Evolutionary conservation across 805 yeast genomes (phyloP).

Genomic region (Myxozyma kluyveri): DNA sequence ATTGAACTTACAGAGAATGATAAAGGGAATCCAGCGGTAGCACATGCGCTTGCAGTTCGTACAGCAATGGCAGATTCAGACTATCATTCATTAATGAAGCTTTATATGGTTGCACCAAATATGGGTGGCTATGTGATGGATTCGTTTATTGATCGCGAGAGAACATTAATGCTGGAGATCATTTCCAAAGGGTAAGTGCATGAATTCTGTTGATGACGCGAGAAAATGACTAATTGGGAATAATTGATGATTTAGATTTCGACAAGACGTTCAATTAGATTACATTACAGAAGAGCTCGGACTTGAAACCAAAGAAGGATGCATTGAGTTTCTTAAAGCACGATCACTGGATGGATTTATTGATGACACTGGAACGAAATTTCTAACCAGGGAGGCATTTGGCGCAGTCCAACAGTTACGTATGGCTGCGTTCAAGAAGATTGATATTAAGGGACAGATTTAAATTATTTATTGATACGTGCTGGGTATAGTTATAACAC

Average conservation of each 20-base stretch:
- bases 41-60: conserved; percentile 42
- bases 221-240: neutral
- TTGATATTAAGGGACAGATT: conserved; percentile 88
- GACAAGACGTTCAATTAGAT: conserved; percentile 35
- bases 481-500: no score
- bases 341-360: conserved; percentile 3
- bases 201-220: no score
- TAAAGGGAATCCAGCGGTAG: conserved; percentile 33
- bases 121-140: conserved; percentile 49
- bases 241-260: conserved; percentile 31
- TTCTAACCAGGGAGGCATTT: conserved; percentile 34
- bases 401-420: conserved; percentile 41
- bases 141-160: conserved; percentile 55
- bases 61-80: conserved; percentile 44
- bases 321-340: conserved; percentile 17
- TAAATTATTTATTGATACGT: no score
- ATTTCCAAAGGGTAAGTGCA: conserved; percentile 50
- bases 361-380: conserved; percentile 3
- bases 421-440: conserved; percentile 48
- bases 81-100: conserved; percentile 52
- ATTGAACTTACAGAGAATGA: conserved; percentile 33
- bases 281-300: conserved; percentile 34
- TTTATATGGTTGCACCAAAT: conserved; percentile 43
- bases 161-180: conserved; percentile 54
- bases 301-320: conserved; percentile 43